Percentiles rank a stretch among this genome's conserved stretches.
These are phyloP conservation scores for Yarrowia yakushimensis DNA, from an alignment of 805 yeast species.

Conservation along the genomic window DNA sequence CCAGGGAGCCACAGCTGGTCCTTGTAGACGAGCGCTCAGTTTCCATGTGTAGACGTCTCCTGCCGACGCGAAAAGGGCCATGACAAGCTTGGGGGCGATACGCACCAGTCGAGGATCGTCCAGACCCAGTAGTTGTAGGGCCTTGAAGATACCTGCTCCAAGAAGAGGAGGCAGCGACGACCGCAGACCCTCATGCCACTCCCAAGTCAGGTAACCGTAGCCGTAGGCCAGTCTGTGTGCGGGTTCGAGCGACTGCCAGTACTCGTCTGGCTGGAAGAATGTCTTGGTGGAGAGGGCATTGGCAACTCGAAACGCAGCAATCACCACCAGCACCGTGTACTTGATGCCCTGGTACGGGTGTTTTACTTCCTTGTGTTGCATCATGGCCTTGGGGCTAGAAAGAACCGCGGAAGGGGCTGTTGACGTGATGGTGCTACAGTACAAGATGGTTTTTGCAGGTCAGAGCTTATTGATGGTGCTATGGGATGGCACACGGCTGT, in stretches of 20 bases:
- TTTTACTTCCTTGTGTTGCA: slow-evolving; percentile 11
- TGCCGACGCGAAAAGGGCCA: slow-evolving; percentile 63
- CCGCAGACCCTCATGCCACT: slow-evolving; percentile 75
- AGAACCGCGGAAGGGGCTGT: background rate
- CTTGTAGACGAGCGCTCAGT: slow-evolving; percentile 42
- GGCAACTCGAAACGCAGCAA: slow-evolving; percentile 41
- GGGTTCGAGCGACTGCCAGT: slow-evolving; percentile 87
- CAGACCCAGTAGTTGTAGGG: slow-evolving; percentile 32
- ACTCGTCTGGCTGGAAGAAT: slow-evolving; percentile 95
- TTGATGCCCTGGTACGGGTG: slow-evolving; percentile 25
- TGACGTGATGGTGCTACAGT: background rate
- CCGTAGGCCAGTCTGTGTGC: slow-evolving; percentile 76
- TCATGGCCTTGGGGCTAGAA: background rate
- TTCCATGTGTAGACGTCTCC: slow-evolving; percentile 63
- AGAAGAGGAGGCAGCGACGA: slow-evolving; percentile 77
- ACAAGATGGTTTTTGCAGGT: background rate
- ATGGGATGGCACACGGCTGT: too few species aligned
- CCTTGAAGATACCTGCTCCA: slow-evolving; percentile 49
- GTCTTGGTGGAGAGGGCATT: slow-evolving; percentile 66
- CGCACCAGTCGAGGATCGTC: slow-evolving; percentile 20
- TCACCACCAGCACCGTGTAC: slow-evolving; percentile 18
- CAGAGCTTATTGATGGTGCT: background rate
- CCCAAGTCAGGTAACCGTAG: slow-evolving; percentile 90
- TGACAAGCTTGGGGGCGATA: slow-evolving; percentile 59
- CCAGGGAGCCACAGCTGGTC: slow-evolving; percentile 32